phyloP scores from a whole-genome alignment of 805 yeast genomes.

The Grigorovia transvaalensis region DNA sequence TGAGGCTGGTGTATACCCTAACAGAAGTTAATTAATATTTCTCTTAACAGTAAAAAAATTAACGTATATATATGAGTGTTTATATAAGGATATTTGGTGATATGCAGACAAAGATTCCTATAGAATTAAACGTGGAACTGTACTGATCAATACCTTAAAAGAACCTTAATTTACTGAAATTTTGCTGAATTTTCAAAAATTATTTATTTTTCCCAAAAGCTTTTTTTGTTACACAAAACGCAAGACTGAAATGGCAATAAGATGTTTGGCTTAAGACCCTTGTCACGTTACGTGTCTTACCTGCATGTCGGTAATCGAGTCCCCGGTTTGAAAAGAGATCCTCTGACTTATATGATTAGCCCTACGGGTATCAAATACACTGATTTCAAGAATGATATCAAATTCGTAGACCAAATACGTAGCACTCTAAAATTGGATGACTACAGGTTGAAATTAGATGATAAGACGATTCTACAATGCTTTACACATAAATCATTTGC shows the following conservation, averaged over 20 bases:
- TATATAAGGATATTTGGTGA: too few species aligned
- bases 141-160: too few species aligned
- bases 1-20: too few species aligned
- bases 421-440: constrained; percentile 15
- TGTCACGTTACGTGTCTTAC: constrained; percentile 29
- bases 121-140: too few species aligned
- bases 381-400: neutral
- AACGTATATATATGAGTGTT: neutral
- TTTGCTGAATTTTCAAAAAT: neutral
- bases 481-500: constrained; percentile 92
- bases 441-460: constrained; percentile 36
- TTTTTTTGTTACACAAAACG: neutral
- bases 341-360: constrained; percentile 42
- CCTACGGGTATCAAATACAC: constrained; percentile 42
- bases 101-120: too few species aligned
- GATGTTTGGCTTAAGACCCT: neutral
- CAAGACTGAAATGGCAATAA: neutral
- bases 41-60: neutral
- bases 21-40: neutral
- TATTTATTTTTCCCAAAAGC: too few species aligned
- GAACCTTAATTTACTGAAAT: too few species aligned
- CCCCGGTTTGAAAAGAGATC: constrained; percentile 63
- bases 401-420: constrained; percentile 8
- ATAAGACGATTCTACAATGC: constrained; percentile 60
- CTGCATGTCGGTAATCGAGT: constrained; percentile 42